Evolutionary conservation across 164 flowering plant genomes (phyloP).

Genomic region (Brasenia schreberi): DNA sequence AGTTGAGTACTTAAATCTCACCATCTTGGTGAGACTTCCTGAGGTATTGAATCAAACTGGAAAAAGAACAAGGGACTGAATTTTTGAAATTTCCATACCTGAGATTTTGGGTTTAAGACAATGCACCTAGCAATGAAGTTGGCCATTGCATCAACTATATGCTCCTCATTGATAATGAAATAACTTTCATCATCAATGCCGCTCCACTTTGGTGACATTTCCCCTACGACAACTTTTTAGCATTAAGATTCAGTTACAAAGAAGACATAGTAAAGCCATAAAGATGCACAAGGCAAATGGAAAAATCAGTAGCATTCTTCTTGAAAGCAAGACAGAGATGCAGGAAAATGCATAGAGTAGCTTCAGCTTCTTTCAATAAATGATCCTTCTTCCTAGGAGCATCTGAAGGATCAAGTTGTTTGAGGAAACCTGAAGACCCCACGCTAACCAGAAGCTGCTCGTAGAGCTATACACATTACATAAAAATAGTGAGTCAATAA

Average conservation of each 20-base stretch:
- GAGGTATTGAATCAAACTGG: too few relatives aligned
- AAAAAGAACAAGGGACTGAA: too few relatives aligned
- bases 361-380: slow-evolving; percentile 72
- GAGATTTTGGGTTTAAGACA: slow-evolving; percentile 63
- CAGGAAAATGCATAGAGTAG: slow-evolving; percentile 15
- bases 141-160: slow-evolving; percentile 87
- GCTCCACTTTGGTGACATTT: slow-evolving; percentile 55
- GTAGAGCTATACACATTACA: slow-evolving; percentile 36
- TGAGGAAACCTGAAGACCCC: slow-evolving; percentile 49
- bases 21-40: too few relatives aligned
- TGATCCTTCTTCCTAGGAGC: slow-evolving; percentile 25
- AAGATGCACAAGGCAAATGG: background rate
- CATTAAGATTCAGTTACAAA: slow-evolving; percentile 44
- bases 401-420: slow-evolving; percentile 29
- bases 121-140: slow-evolving; percentile 88
- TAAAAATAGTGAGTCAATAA: background rate
- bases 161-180: slow-evolving; percentile 61
- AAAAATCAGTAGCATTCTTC: background rate
- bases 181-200: slow-evolving; percentile 82
- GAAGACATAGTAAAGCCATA: background rate
- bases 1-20: too few relatives aligned
- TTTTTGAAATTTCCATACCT: slow-evolving; percentile 24
- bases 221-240: slow-evolving; percentile 80
- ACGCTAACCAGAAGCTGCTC: slow-evolving; percentile 53
- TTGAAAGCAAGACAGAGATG: background rate